Base-by-base conservation (phyloP, 371 early-diverging fungal species). In the Rhizopus stolonifer region DNA sequence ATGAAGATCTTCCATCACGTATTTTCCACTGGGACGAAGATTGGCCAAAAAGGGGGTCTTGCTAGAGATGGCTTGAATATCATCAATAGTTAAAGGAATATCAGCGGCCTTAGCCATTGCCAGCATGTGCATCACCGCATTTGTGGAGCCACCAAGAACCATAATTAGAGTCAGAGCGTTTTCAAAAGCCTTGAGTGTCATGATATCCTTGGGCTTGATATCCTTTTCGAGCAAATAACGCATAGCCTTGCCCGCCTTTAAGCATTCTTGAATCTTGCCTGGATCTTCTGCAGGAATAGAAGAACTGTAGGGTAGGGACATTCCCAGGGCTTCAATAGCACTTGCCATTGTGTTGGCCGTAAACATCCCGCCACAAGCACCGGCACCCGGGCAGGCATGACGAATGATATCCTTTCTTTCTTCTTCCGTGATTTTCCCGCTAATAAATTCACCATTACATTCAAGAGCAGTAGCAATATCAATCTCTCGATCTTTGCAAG, bases 281-380 rank as follows among this genome's bases (percentile, higher is more conserved):
- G 89, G 86, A 64, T 90, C 85, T 51, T 75, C 85, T 3, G 98
- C 98, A 6, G 96, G 96, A 11, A 81, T 89, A 26, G 93, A 93
- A 7, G 96, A 92, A 56, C 89, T 88, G 82, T 92, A 93, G 32
- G 98, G 98, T 15, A 98, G 81, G 13, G 91, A 77, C 90, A 98
- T 91, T 52, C 98, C 98, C 88, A 98, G 85, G 15, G 96, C 91
- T 72, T 98, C 98, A 51, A 94, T 93, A 26, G 94, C 94, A 54
- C 88, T 85, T 8, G 96, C 92, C 95, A 98, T 92, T 14, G 96
- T 96, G 65, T 98, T 98, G 52, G 98, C 98, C 43, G 98, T 98
- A 74, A 95, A 98, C 96, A 98, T 91, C 44, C 91, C 97, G 60
- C 95, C 97, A 70, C 97, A 96, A 14, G 92, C 93, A 45, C 97